phyloP scores from a whole-genome alignment of 1,284 basidiomycete species.

The Schizophyllum amplum region DNA sequence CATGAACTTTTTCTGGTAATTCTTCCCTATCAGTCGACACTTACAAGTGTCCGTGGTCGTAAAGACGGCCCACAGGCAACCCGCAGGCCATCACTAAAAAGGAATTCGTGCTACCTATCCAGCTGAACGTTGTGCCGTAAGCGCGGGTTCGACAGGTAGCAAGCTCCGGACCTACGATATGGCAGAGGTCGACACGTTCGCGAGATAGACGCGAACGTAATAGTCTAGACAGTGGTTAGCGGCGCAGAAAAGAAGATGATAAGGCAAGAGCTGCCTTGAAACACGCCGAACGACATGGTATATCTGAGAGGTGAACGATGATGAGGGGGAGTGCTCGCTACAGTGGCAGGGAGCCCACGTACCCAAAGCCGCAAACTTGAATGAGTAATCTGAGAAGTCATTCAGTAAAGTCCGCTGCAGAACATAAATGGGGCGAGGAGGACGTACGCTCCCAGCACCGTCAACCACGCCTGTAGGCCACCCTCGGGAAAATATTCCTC shows the following conservation, averaged over 20 bases:
- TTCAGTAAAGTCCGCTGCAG: not conserved
- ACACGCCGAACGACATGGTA: not conserved
- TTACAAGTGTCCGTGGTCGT: conserved; percentile 26
- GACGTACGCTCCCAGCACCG: not conserved
- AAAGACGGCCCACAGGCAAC: conserved; percentile 26
- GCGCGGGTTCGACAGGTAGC: not conserved
- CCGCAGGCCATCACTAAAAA: conserved; percentile 30
- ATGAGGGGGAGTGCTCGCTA: not conserved
- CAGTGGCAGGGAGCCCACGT: not conserved
- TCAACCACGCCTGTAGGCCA: not conserved
- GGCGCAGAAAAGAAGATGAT: too few species aligned
- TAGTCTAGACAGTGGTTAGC: conserved; percentile 17
- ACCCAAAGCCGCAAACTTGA: not conserved
- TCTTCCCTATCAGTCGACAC: too few species aligned
- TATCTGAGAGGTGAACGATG: not conserved
- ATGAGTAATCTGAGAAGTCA: not conserved
- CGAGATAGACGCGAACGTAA: conserved; percentile 26
- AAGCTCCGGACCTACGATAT: conserved; percentile 21
- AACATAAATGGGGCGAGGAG: not conserved
- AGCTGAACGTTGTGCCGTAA: conserved; percentile 18
- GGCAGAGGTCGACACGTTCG: conserved; percentile 24
- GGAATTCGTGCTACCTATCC: conserved; percentile 42
- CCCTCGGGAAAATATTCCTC: not conserved
- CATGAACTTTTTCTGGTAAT: too few species aligned
- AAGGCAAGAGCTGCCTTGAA: not conserved